phyloP scores from a whole-genome alignment of 257 asterid genomes.

The Sherardia arvensis region DNA sequence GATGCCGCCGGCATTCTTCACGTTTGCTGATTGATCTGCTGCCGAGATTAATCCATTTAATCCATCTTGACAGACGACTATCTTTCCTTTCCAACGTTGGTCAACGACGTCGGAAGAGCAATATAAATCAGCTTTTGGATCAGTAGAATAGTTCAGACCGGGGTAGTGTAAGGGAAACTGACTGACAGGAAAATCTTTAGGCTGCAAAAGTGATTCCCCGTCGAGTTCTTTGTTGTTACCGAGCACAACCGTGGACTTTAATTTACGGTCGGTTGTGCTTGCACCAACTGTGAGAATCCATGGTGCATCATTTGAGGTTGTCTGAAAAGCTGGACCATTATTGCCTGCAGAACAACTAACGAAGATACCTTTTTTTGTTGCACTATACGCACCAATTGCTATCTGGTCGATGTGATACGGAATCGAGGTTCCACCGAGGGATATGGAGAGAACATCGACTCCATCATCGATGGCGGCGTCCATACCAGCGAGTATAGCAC shows the following conservation, averaged over 20 bases:
- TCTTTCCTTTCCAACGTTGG: not conserved
- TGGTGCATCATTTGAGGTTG: not conserved
- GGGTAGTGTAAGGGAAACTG: not conserved
- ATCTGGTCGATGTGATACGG: not conserved
- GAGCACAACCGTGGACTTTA: not conserved
- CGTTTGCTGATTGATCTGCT: not conserved
- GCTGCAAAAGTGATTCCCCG: not conserved
- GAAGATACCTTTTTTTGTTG: conserved; percentile 1
- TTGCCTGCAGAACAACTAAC: conserved; percentile 7
- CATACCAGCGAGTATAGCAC: not conserved
- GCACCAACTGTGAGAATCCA: conserved; percentile 6
- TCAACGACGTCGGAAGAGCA: not conserved
- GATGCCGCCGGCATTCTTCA: conserved; percentile 4
- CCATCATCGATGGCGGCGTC: conserved; percentile 6
- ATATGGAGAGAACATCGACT: not conserved
- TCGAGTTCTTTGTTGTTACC: not conserved
- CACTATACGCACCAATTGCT: not conserved
- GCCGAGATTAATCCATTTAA: not conserved
- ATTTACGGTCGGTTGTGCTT: not conserved
- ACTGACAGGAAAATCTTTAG: not conserved
- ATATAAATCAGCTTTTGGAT: not conserved
- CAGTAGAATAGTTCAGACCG: not conserved
- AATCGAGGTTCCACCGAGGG: not conserved
- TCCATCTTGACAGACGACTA: not conserved
- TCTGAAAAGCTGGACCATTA: not conserved